Conservation (phyloP, 495 filamentous ascomycete species). For the Trichoderma asperelloides region DNA sequence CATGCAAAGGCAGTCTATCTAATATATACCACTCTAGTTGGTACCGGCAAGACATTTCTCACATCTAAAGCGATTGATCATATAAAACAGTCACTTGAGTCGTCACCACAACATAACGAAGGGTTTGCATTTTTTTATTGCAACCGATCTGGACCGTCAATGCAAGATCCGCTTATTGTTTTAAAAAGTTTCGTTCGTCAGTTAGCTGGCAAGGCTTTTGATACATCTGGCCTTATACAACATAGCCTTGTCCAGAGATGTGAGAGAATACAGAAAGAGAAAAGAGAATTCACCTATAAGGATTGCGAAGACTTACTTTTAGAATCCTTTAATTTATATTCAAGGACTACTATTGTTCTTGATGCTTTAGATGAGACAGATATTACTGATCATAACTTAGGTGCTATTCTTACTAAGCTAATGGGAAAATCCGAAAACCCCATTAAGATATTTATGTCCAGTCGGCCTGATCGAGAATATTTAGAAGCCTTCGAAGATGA, state of each 20-base stretch:
- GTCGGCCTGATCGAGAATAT: constrained; percentile 29
- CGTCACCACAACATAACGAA: constrained; percentile 16
- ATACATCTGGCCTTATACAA: constrained; percentile 13
- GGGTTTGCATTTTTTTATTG: constrained; percentile 37
- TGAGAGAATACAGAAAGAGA: constrained; percentile 2
- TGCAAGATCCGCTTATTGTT: constrained; percentile 21
- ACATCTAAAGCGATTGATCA: constrained; percentile 25
- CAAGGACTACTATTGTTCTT: constrained; percentile 15
- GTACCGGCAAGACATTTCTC: constrained; percentile 30
- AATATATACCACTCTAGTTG: constrained; percentile 12
- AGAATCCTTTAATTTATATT: constrained; percentile 15
- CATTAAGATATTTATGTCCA: constrained; percentile 37
- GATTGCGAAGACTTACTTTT: constrained; percentile 17
- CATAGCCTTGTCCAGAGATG: constrained; percentile 12
- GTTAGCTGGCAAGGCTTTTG: constrained; percentile 18
- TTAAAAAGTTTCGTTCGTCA: constrained; percentile 30
- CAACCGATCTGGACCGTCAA: constrained; percentile 22
- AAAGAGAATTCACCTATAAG: constrained; percentile 14
- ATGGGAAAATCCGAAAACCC: constrained; percentile 19
- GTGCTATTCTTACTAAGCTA: constrained; percentile 16
- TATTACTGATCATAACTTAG: constrained; percentile 8
- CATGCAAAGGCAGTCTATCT: neutral
- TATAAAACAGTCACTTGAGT: constrained; percentile 11
- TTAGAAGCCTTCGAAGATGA: constrained; percentile 12
- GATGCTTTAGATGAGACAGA: constrained; percentile 20